phyloP scores from a whole-genome alignment of 2,329 filamentous ascomycete genomes.

The Epichloe baconii region DNA sequence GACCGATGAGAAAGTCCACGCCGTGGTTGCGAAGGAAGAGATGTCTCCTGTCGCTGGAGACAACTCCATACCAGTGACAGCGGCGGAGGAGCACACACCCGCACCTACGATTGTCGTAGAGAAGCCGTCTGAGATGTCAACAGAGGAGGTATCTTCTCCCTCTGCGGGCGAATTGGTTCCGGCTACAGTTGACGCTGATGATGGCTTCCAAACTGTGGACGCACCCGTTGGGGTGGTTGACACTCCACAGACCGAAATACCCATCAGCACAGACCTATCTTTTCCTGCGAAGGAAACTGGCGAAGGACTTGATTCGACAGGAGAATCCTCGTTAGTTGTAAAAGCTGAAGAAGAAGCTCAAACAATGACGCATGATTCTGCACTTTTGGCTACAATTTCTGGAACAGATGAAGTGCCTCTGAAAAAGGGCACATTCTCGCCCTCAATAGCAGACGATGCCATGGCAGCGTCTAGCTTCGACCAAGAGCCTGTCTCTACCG shows the following conservation, averaged over 20 bases:
- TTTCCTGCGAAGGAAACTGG: not conserved
- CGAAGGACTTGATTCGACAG: not conserved
- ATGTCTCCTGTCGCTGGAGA: not conserved
- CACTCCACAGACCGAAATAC: not conserved
- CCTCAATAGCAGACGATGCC: not conserved
- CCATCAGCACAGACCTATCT: not conserved
- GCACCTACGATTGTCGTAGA: not conserved
- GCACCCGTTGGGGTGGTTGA: not conserved
- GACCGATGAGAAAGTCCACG: not conserved
- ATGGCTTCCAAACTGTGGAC: not conserved
- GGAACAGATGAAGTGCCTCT: not conserved
- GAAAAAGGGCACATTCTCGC: not conserved
- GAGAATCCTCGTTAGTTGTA: not conserved
- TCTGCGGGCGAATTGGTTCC: not conserved
- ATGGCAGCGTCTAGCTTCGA: not conserved
- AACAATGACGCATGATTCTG: not conserved
- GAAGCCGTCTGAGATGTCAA: not conserved
- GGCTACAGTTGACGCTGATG: not conserved
- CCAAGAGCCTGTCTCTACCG: not conserved
- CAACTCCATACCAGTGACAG: not conserved
- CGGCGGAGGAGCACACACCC: not conserved
- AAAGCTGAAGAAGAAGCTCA: not conserved
- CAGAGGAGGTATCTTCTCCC: not conserved
- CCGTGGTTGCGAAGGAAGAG: not conserved
- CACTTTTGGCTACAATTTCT: not conserved